Evolutionary conservation across 352 stramenopile species (phyloP).

Genomic region (Thalassiosira gravida): DNA sequence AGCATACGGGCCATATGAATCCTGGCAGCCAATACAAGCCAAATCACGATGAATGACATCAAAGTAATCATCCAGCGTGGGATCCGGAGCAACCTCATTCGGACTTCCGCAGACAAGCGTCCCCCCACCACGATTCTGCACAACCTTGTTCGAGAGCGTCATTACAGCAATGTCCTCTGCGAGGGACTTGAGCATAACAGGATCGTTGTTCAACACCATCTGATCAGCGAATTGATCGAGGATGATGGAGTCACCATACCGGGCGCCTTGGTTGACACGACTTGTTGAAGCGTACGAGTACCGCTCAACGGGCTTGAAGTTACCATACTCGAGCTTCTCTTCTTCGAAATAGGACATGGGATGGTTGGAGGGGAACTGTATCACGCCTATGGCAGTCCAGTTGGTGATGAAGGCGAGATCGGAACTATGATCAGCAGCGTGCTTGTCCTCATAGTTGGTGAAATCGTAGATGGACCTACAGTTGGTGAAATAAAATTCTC

Average conservation of each 20-base stretch:
- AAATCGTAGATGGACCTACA: conserved; percentile 59
- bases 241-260: conserved; percentile 59
- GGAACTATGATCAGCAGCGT: conserved; percentile 19
- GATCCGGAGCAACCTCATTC: conserved; percentile 67
- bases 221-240: conserved; percentile 57
- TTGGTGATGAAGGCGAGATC: conserved; percentile 31
- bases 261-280: conserved; percentile 51
- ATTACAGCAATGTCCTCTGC: not conserved
- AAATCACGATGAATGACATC: conserved; percentile 59
- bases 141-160: conserved; percentile 1
- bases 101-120: conserved; percentile 61
- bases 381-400: conserved; percentile 39
- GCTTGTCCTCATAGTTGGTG: conserved; percentile 40
- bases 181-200: not conserved
- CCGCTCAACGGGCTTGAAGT: conserved; percentile 26
- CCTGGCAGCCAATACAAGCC: conserved; percentile 52
- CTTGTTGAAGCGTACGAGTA: conserved; percentile 44
- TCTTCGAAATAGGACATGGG: conserved; percentile 53
- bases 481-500: not conserved
- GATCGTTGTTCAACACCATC: conserved; percentile 38
- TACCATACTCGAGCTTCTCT: conserved; percentile 12
- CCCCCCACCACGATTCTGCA: conserved; percentile 2
- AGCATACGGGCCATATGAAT: conserved; percentile 48
- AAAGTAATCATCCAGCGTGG: conserved; percentile 65
- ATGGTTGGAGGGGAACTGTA: conserved; percentile 52